These are phyloP conservation scores for Williopsis jadinii DNA, from an alignment of 1,139 yeast species.

Conservation along the genomic window DNA sequence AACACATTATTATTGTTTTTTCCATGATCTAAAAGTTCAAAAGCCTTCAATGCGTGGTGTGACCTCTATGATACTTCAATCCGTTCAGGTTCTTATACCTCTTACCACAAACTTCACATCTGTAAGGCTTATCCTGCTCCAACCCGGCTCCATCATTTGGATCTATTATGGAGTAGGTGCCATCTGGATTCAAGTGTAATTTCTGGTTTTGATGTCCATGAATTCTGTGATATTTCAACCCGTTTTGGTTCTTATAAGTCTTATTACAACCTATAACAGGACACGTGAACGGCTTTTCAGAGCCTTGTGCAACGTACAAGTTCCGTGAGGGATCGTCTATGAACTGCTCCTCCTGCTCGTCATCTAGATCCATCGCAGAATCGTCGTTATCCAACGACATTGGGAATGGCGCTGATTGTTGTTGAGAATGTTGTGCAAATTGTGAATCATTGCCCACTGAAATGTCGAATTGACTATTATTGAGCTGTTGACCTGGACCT, in stretches of 20 bases:
- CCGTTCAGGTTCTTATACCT: constrained; percentile 95
- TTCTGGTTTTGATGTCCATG: constrained; percentile 98
- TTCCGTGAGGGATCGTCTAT: constrained; percentile 94
- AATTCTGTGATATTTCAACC: constrained; percentile 87
- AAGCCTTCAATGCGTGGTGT: constrained; percentile 73
- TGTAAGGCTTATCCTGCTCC: constrained; percentile 96
- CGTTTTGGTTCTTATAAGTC: constrained; percentile 95
- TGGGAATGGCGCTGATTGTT: constrained; percentile 19
- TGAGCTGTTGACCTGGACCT: constrained; percentile 6
- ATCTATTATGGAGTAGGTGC: constrained; percentile 85
- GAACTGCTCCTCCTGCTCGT: constrained; percentile 45
- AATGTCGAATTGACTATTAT: constrained; percentile 7
- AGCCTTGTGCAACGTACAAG: constrained; percentile 86
- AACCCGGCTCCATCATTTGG: constrained; percentile 92
- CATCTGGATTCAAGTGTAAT: constrained; percentile 84
- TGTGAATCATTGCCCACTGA: constrained; percentile 4
- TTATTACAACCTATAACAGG: constrained; percentile 98
- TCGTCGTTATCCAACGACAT: constrained; percentile 24
- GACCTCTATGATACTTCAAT: constrained; percentile 93
- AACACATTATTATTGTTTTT: too few relatives aligned
- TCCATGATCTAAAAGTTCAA: too few relatives aligned
- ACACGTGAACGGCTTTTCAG: constrained; percentile 92
- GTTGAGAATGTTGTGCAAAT: constrained; percentile 7
- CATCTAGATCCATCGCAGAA: constrained; percentile 27
- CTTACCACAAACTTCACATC: constrained; percentile 98